phyloP scores from a whole-genome alignment of 2,329 filamentous ascomycete genomes.

The Colletotrichum sp. region DNA sequence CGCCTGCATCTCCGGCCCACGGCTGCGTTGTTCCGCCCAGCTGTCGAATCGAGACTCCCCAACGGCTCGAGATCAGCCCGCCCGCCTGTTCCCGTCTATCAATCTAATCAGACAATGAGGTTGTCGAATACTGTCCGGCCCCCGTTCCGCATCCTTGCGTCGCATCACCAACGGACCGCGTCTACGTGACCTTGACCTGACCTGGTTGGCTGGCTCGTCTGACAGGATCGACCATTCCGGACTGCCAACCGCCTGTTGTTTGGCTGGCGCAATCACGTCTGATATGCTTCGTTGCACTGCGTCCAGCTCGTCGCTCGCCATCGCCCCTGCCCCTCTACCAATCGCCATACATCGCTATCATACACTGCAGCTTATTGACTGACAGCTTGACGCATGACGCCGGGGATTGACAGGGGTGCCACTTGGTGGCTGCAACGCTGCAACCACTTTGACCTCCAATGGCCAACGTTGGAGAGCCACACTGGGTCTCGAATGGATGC shows the following conservation, averaged over 20 bases:
- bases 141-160: conserved; percentile 4
- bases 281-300: background rate
- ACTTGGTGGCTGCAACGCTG: conserved; percentile 10
- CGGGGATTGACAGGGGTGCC: background rate
- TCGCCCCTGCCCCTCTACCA: background rate
- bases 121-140: background rate
- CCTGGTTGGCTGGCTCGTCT: background rate
- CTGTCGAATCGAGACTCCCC: background rate
- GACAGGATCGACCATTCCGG: background rate
- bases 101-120: background rate
- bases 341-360: background rate
- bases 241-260: background rate
- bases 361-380: background rate
- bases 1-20: background rate
- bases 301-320: background rate
- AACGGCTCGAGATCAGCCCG: background rate
- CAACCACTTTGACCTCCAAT: conserved; percentile 3
- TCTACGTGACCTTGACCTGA: background rate
- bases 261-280: background rate
- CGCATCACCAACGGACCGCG: conserved; percentile 4
- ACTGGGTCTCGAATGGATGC: background rate
- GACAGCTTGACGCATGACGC: conserved; percentile 8
- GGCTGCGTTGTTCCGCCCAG: background rate
- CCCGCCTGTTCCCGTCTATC: background rate
- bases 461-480: background rate